Conservation (phyloP, 129 eudicot genomes). For the Silybum marianum region DNA sequence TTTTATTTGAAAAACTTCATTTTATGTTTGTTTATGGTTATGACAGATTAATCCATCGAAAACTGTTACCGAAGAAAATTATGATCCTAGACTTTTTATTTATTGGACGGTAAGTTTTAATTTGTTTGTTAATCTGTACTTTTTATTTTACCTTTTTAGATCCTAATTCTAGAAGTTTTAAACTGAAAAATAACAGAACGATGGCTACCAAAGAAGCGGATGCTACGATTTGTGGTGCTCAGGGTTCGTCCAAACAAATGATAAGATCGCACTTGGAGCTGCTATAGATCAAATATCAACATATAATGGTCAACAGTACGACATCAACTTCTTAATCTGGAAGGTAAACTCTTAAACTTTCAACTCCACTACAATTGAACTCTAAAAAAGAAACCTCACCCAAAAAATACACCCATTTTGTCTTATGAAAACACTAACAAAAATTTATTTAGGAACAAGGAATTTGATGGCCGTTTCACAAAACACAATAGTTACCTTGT, state of each 20-base stretch:
- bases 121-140: not conserved
- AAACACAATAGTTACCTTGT: too few species aligned
- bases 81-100: not conserved
- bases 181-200: not conserved
- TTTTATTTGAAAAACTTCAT: not conserved
- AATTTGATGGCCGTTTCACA: too few species aligned
- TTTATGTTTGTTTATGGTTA: not conserved
- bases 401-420: not conserved
- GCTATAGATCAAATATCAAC: not conserved
- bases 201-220: not conserved
- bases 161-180: not conserved
- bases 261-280: slow-evolving; percentile 1
- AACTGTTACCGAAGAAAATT: not conserved
- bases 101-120: not conserved
- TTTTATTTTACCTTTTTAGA: not conserved
- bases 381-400: not conserved
- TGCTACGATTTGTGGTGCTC: slow-evolving; percentile 10
- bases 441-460: too few species aligned
- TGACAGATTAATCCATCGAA: not conserved
- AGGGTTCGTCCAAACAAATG: slow-evolving; percentile 6
- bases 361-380: not conserved
- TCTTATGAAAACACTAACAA: too few species aligned
- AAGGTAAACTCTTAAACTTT: not conserved
- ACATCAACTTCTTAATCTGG: slow-evolving; percentile 2
- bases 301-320: not conserved